Evolutionary conservation across 495 filamentous ascomycete species (phyloP).

Genomic region (Neurospora terricola): DNA sequence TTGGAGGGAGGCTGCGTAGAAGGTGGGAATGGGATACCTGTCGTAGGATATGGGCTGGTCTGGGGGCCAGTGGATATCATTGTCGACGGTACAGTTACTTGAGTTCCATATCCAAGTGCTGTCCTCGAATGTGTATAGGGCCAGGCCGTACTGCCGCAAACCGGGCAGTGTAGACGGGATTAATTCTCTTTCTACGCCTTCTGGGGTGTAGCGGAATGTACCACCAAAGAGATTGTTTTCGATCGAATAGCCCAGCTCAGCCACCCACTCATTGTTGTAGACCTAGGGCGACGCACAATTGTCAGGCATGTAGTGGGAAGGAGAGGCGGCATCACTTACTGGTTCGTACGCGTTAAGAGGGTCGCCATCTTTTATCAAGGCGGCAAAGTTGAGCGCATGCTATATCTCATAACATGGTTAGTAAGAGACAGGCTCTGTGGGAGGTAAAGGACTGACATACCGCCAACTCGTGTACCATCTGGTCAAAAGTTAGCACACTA

Average conservation of each 20-base stretch:
- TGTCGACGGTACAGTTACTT: background rate
- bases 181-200: background rate
- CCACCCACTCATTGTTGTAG: background rate
- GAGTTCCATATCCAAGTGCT: background rate
- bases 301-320: background rate
- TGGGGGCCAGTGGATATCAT: background rate
- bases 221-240: background rate
- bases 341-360: background rate
- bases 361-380: background rate
- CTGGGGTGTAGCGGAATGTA: background rate
- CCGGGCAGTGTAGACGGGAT: background rate
- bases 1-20: background rate
- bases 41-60: background rate
- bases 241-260: background rate
- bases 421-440: background rate
- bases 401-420: background rate
- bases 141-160: background rate
- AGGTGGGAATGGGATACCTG: background rate
- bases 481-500: background rate
- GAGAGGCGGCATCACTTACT: background rate
- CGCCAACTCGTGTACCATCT: background rate
- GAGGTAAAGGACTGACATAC: background rate
- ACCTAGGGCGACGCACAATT: background rate
- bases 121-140: background rate
- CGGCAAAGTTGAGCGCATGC: background rate